Base-by-base conservation (phyloP, 2,329 filamentous ascomycete species). In the Alternaria longipes region DNA sequence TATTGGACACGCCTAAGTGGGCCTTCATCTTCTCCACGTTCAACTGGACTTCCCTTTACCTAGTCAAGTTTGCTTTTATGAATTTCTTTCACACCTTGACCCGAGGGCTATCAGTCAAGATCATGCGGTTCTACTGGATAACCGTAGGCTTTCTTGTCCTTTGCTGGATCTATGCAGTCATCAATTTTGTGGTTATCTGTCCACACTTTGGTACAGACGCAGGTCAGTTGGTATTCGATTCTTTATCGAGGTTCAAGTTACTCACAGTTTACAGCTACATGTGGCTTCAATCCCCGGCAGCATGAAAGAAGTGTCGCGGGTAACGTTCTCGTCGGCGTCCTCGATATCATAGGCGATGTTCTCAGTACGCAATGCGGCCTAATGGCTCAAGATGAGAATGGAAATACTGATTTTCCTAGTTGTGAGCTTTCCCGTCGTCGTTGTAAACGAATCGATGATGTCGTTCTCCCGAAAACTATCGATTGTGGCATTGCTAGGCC, bases 1-100 rank as follows among this genome's bases (percentile, higher is more conserved):
- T 54, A 11, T 42, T 59, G 40, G 49, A 59, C 26, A 30, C 54
- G 12, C 28, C 28, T 8, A 59, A 59, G 30, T 59, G 56, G 50
- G 50, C 38, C 14, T 42, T 28, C 22, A 38, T 54, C 12, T 54
- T 59, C 45, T 51, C 56, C 41, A 34, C 28, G 16, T 54, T 59
- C 38, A 45, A 42, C 9, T 59, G 50, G 49, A 54, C 51, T 22
- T 45, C 56, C 12, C 38, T 59, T 3, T 54, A 59, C 32, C n/a
- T 47, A n/a, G 50, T 59, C 38, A 59, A 59, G 38, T 54, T 54
- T 26, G 49, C 56, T 42, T 59, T 59, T 28, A 45, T 54, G 50
- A 46, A 54, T 34, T 59, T 59, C 28, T 54, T 59, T 22, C 41
- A 40, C 30, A 9, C 50, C 22, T 32, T 59, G 18, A 51, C 41